Evolutionary conservation across 805 yeast species (phyloP).

Genomic region (Pichia nakasei): DNA sequence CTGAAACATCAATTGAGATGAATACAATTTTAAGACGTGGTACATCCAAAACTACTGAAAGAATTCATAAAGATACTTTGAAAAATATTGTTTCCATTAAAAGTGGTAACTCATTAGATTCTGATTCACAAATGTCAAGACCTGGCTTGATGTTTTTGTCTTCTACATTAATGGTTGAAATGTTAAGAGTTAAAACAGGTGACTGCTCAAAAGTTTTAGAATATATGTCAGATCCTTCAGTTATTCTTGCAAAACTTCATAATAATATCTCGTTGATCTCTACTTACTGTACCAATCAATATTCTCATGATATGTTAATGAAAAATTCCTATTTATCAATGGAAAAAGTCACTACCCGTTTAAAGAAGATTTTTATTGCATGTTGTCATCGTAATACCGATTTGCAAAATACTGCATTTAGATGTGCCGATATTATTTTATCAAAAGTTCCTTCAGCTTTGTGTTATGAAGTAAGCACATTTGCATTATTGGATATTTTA

Average conservation of each 20-base stretch:
- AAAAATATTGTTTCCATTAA: constrained; percentile 41
- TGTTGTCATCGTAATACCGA: constrained; percentile 73
- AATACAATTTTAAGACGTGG: constrained; percentile 87
- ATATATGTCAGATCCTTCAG: constrained; percentile 83
- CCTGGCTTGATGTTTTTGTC: constrained; percentile 84
- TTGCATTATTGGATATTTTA: constrained; percentile 72
- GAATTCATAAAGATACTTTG: constrained; percentile 59
- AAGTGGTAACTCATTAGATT: constrained; percentile 30
- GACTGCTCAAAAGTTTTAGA: constrained; percentile 67
- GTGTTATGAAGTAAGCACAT: constrained; percentile 66
- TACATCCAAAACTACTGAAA: constrained; percentile 71
- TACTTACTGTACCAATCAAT: constrained; percentile 45
- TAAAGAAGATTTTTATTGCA: constrained; percentile 54
- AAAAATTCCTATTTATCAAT: constrained; percentile 49
- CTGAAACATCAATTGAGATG: constrained; percentile 87
- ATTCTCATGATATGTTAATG: constrained; percentile 44
- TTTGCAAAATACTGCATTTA: constrained; percentile 72
- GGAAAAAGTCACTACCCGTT: constrained; percentile 53
- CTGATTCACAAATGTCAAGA: constrained; percentile 46
- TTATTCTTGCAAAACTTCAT: constrained; percentile 57
- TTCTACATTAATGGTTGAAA: constrained; percentile 71
- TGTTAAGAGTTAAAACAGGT: constrained; percentile 69
- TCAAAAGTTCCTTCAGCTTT: constrained; percentile 64
- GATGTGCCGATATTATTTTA: constrained; percentile 64
- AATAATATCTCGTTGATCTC: constrained; percentile 61